phyloP scores from a whole-genome alignment of 208 protist species.

The Willaertia magna region DNA sequence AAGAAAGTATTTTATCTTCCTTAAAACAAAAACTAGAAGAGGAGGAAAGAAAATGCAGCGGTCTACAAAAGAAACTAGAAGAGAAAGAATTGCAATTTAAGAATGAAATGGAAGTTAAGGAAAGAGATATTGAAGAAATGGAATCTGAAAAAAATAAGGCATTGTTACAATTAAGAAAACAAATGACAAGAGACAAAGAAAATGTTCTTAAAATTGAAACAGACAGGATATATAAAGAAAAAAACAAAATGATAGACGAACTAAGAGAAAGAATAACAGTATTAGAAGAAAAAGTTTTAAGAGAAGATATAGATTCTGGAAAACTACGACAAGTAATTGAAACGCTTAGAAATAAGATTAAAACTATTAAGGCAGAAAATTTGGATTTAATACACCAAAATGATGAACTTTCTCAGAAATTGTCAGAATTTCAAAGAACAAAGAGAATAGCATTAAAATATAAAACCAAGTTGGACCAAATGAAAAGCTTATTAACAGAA shows the following conservation, averaged over 20 bases:
- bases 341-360: background rate
- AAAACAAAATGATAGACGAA: background rate
- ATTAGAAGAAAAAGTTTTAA: background rate
- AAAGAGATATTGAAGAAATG: background rate
- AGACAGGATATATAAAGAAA: background rate
- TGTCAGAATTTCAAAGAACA: background rate
- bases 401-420: background rate
- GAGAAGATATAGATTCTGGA: background rate
- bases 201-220: background rate
- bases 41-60: background rate
- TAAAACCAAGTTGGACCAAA: background rate
- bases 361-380: background rate
- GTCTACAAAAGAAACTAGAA: background rate
- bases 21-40: background rate
- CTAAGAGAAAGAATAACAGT: background rate
- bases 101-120: background rate
- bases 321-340: background rate
- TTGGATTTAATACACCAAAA: background rate
- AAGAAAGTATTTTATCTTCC: background rate
- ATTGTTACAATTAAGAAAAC: background rate
- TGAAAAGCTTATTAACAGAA: too few relatives aligned
- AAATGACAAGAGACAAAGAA: background rate
- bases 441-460: background rate
- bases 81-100: background rate
- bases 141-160: background rate